These are phyloP conservation scores for Rhododendron vialii DNA, from an alignment of 148 eudicot genomes.

Conservation along the genomic window DNA sequence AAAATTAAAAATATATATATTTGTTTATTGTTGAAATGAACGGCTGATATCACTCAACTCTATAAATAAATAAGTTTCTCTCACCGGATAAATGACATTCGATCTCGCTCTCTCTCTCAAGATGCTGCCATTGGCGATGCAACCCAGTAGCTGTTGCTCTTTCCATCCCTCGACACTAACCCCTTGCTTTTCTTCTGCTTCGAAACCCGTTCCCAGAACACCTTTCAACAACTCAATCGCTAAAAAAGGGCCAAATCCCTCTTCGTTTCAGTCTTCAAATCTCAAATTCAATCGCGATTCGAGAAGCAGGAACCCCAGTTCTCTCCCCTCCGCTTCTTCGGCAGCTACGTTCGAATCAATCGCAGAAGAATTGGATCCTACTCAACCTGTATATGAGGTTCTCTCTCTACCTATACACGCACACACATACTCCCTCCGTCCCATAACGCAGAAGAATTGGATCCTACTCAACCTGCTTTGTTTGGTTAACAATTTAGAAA, in stretches of 20 bases:
- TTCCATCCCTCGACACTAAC: constrained; percentile 20
- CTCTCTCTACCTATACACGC: background rate
- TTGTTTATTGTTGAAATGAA: fast-evolving
- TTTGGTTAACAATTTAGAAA: too few relatives aligned
- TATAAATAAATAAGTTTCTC: too few relatives aligned
- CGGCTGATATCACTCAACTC: too few relatives aligned
- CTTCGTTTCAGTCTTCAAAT: constrained; percentile 10
- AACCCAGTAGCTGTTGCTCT: constrained; percentile 28
- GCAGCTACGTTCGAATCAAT: constrained; percentile 21
- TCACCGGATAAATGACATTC: too few relatives aligned
- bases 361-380: constrained; percentile 9
- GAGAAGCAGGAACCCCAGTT: background rate
- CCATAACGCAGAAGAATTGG: too few relatives aligned
- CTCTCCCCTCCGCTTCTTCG: constrained; percentile 22
- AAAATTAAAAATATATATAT: too few relatives aligned
- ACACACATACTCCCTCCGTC: background rate
- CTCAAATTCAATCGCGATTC: background rate
- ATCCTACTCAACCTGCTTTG: too few relatives aligned
- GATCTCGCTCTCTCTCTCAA: background rate
- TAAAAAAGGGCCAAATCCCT: constrained; percentile 21
- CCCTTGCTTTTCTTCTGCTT: constrained; percentile 1
- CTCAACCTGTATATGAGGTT: constrained; percentile 23
- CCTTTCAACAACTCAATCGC: constrained; percentile 29
- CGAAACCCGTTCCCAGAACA: constrained; percentile 18
- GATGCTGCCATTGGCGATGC: constrained; percentile 53